A percentile compares a stretch with the other conserved stretches of the same genome.
These are phyloP conservation scores for Podospora sp. DNA, from an alignment of 495 filamentous ascomycete species.

Conservation along the genomic window DNA sequence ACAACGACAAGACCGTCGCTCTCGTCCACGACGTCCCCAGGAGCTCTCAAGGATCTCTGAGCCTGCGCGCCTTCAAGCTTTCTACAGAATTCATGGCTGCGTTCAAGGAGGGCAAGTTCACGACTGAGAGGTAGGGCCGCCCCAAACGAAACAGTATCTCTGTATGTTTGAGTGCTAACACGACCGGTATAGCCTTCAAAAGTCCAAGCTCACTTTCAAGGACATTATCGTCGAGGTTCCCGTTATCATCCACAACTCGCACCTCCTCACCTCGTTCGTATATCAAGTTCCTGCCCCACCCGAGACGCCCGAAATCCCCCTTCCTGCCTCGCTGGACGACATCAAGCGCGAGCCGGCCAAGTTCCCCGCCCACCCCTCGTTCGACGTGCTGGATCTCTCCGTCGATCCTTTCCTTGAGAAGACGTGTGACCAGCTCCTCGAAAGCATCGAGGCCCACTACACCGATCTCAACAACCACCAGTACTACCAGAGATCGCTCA, in stretches of 20 bases:
- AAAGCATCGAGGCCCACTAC: conserved; percentile 95
- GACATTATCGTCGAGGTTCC: conserved; percentile 93
- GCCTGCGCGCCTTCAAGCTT: conserved; percentile 86
- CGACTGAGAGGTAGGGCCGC: conserved; percentile 76
- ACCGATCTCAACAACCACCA: conserved; percentile 98
- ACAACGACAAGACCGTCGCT: conserved; percentile 92
- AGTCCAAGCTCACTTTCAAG: conserved; percentile 87
- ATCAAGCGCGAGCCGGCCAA: conserved; percentile 59
- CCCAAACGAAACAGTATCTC: not conserved
- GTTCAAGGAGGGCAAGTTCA: conserved; percentile 97
- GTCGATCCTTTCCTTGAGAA: conserved; percentile 99
- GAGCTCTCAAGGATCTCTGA: conserved; percentile 88
- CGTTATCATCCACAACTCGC: conserved; percentile 92
- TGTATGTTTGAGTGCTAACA: conserved; percentile 30
- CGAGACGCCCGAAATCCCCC: conserved; percentile 61
- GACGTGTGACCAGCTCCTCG: conserved; percentile 92
- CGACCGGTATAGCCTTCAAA: conserved; percentile 68
- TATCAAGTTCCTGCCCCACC: conserved; percentile 73
- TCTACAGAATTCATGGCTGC: conserved; percentile 87
- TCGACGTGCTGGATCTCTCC: conserved; percentile 83
- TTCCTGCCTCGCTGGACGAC: conserved; percentile 75
- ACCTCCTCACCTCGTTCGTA: conserved; percentile 91
- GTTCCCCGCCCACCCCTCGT: conserved; percentile 78
- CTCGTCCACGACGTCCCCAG: conserved; percentile 93
- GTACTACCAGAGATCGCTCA: conserved; percentile 95